Evolutionary conservation across 345 rosid genomes (phyloP), one percentile per base, ranked within the genome.

Genomic region (Populus deltoides): DNA sequence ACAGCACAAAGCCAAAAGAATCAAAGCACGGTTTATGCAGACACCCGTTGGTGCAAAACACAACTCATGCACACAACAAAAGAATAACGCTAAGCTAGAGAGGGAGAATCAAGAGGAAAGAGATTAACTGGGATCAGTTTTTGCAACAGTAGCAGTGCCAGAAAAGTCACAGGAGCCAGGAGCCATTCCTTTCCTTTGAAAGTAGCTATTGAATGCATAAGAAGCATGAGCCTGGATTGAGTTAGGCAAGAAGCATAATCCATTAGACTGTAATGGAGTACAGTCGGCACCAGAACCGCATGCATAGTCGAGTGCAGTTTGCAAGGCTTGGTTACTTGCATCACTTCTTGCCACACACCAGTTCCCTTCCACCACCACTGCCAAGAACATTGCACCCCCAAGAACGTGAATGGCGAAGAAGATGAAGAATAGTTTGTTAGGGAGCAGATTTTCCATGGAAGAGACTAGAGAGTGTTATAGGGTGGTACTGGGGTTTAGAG

Each of bases 271-370:
- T 3, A 92, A 70, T 3, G 95, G 90, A 35, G 70, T 82, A 72
- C 97, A 92, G 82, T 92, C 97, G 1, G 92, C 97, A 4, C 97
- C 97, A 35, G 88, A 73, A 29, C 77, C 82, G 8, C 97, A 92
- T 7, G 97, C 95, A 16, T 92, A 92, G 81, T 92, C 91, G 0
- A 92, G 73, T 10, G 95, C 88, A 0, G 87, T 79, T 66, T 90
- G 95, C 79, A 92, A 79, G 3, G 89, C 91, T 35, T 87, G 85
- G 83, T 57, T 76, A 72, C 85, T 91, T 7, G 94, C 93, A 65
- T 90, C 95, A 43, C 90, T 90, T 79, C 97, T 84, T 12, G 88
- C 91, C 7, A 92, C 97, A n/a, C 97, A 92, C 97, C 97, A 92
- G 53, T 71, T 71, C 1, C 67, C 81, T 18, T 18, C 80, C 12